Evolutionary conservation across 2,329 filamentous ascomycete species (phyloP).

Genomic region (Ascomycota sp.): DNA sequence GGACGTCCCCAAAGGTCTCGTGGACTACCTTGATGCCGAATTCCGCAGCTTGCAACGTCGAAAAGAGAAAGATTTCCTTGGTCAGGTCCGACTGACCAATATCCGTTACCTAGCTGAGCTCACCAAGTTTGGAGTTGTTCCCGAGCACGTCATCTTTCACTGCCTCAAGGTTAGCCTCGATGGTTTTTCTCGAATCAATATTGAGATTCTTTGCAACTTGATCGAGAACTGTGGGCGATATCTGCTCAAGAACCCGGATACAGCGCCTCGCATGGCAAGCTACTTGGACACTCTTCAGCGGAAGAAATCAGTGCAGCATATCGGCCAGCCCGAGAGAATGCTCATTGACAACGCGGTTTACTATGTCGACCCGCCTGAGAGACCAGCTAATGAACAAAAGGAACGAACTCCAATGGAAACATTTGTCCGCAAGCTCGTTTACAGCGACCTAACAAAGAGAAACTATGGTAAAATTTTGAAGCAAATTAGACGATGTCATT

Average conservation of each 20-base stretch:
- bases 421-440: slow-evolving; percentile 82
- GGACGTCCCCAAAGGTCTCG: slow-evolving; percentile 80
- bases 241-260: slow-evolving; percentile 78
- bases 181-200: slow-evolving; percentile 97
- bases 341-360: slow-evolving; percentile 96
- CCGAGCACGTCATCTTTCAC: slow-evolving; percentile 96
- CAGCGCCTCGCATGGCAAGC: slow-evolving; percentile 75
- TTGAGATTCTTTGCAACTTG: slow-evolving; percentile 92
- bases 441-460: slow-evolving; percentile 81
- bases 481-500: slow-evolving; percentile 86
- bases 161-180: slow-evolving; percentile 94
- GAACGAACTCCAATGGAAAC: slow-evolving; percentile 84
- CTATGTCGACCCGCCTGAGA: slow-evolving; percentile 87
- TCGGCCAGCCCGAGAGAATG: slow-evolving; percentile 93
- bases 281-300: slow-evolving; percentile 89
- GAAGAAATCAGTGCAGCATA: slow-evolving; percentile 88
- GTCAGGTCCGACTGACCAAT: slow-evolving; percentile 81
- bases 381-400: slow-evolving; percentile 88
- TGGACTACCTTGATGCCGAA: slow-evolving; percentile 84
- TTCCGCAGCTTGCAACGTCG: slow-evolving; percentile 91
- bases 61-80: slow-evolving; percentile 93
- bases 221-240: slow-evolving; percentile 94
- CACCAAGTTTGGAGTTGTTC: slow-evolving; percentile 94
- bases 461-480: slow-evolving; percentile 88
- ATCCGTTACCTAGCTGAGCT: slow-evolving; percentile 95